Evolutionary conservation across 441 rosid species (phyloP).

Genomic region (Manihot esculenta): DNA sequence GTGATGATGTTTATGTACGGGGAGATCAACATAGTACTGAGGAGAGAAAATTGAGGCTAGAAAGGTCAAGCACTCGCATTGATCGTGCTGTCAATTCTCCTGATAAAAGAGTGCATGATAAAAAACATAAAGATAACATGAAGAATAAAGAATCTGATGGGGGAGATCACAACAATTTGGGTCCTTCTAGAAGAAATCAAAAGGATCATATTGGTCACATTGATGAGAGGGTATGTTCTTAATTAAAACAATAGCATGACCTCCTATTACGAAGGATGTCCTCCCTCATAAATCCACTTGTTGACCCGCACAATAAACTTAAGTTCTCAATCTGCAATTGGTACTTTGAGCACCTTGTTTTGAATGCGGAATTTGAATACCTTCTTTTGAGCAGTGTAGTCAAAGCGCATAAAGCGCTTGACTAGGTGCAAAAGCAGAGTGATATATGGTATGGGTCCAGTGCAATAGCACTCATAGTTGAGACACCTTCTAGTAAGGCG

Average conservation of each 20-base stretch:
- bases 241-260: constrained; percentile 1
- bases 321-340: not conserved
- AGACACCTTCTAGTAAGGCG: too few relatives aligned
- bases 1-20: constrained; percentile 56
- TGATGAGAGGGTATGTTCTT: constrained; percentile 70
- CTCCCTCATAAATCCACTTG: constrained; percentile 4
- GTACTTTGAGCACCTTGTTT: not conserved
- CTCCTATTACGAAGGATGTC: not conserved
- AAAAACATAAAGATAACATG: constrained; percentile 63
- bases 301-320: constrained; percentile 4
- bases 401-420: too few relatives aligned
- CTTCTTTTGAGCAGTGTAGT: not conserved
- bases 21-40: constrained; percentile 47
- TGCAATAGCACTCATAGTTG: too few relatives aligned
- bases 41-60: constrained; percentile 77
- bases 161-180: constrained; percentile 45
- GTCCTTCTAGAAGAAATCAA: constrained; percentile 59
- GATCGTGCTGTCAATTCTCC: constrained; percentile 48
- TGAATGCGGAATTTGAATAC: too few relatives aligned
- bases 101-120: constrained; percentile 66
- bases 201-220: constrained; percentile 62
- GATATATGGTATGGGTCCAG: too few relatives aligned
- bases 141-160: constrained; percentile 73
- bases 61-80: constrained; percentile 55
- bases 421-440: too few relatives aligned